Percentiles rank a stretch among this genome's conserved stretches.
phyloP scores from a whole-genome alignment of 176 grass and related monocot genomes.

The Hordeum marinum region DNA sequence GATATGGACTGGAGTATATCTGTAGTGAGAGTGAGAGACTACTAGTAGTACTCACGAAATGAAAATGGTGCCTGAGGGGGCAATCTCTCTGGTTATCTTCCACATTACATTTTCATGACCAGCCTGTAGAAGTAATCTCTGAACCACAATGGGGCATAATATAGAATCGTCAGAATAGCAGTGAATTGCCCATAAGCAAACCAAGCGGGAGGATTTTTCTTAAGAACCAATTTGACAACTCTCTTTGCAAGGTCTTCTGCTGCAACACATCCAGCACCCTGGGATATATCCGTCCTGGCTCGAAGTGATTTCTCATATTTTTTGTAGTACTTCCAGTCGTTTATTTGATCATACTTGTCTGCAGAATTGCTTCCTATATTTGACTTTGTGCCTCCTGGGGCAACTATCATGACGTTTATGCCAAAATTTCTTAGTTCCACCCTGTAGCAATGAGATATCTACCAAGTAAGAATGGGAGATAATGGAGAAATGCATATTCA shows the following conservation, averaged over 20 bases:
- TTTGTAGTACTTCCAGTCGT: slow-evolving; percentile 91
- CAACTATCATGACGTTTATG: slow-evolving; percentile 76
- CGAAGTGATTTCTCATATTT: slow-evolving; percentile 46
- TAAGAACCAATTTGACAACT: slow-evolving; percentile 52
- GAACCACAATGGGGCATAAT: slow-evolving; percentile 62
- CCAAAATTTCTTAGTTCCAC: slow-evolving; percentile 74
- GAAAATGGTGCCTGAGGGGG: not conserved
- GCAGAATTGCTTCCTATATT: slow-evolving; percentile 66
- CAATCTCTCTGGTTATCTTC: not conserved
- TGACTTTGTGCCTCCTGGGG: slow-evolving; percentile 74
- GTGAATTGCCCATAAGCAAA: slow-evolving; percentile 69
- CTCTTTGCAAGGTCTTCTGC: slow-evolving; percentile 74
- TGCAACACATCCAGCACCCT: slow-evolving; percentile 45
- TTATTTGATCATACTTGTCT: slow-evolving; percentile 52
- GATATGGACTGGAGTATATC: not conserved
- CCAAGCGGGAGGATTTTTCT: slow-evolving; percentile 63
- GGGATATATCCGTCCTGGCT: slow-evolving; percentile 59
- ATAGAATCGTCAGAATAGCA: slow-evolving; percentile 48
- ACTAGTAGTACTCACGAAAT: slow-evolving; percentile 2
- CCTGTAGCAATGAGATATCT: slow-evolving; percentile 18
- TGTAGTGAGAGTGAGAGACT: not conserved
- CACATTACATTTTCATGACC: slow-evolving; percentile 49
- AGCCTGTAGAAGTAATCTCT: slow-evolving; percentile 72
- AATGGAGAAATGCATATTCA: not conserved
- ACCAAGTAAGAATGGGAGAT: not conserved